phyloP scores from a whole-genome alignment of 2,329 filamentous ascomycete genomes.

The Exophiala xenobiotica region DNA sequence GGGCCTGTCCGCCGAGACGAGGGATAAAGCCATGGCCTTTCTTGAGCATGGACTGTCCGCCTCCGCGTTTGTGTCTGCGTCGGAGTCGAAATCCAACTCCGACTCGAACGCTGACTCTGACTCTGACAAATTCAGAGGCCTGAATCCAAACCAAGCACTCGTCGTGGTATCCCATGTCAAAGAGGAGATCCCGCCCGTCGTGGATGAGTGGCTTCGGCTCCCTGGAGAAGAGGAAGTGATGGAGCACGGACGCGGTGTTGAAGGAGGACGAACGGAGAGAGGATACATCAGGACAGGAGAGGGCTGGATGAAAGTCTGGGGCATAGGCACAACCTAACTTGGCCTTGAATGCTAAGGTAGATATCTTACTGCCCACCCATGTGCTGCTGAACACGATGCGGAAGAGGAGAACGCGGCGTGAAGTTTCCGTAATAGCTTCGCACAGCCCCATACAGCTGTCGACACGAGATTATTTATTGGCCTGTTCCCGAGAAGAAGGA shows the following conservation, averaged over 20 bases:
- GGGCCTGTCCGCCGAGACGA: constrained; percentile 74
- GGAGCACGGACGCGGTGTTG: constrained; percentile 22
- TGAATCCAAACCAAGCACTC: constrained; percentile 72
- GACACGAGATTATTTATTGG: too few relatives aligned
- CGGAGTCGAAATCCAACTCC: too few relatives aligned
- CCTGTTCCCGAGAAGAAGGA: too few relatives aligned
- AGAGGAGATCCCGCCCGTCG: constrained; percentile 82
- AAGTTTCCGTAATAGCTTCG: too few relatives aligned
- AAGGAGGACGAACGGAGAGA: constrained; percentile 16
- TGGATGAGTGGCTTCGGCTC: constrained; percentile 82
- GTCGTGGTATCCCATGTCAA: constrained; percentile 89
- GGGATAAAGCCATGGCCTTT: constrained; percentile 86
- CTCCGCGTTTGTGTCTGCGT: too few relatives aligned
- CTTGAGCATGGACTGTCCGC: constrained; percentile 59
- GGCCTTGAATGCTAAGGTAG: too few relatives aligned
- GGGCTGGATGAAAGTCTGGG: constrained; percentile 32
- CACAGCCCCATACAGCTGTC: too few relatives aligned
- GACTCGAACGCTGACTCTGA: constrained; percentile 28
- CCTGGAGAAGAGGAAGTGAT: constrained; percentile 48
- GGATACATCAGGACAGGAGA: constrained; percentile 21
- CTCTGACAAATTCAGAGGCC: constrained; percentile 61
- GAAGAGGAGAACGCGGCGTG: too few relatives aligned
- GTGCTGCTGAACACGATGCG: too few relatives aligned
- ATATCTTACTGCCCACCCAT: too few relatives aligned
- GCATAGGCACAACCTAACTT: too few relatives aligned